These are phyloP conservation scores for Rauvolfia tetraphylla DNA, from an alignment of 257 asterid genomes.

Conservation along the genomic window DNA sequence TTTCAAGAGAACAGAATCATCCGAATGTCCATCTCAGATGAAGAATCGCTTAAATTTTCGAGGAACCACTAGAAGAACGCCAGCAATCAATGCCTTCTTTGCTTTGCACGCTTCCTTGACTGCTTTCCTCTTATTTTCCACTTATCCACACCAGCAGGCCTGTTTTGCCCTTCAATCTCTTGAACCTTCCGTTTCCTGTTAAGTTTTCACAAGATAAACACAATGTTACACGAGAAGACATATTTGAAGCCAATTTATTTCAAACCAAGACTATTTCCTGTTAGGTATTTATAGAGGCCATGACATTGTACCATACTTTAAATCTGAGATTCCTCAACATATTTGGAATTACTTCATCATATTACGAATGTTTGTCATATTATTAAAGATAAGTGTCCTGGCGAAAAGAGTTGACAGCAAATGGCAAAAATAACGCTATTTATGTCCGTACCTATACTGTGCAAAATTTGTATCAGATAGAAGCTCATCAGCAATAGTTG, in stretches of 20 bases:
- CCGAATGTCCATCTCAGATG: background rate
- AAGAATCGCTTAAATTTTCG: background rate
- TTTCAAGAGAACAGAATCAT: background rate
- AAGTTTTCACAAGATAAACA: constrained; percentile 3
- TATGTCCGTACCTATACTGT: constrained; percentile 48
- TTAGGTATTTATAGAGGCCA: too few species aligned
- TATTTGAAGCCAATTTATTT: background rate
- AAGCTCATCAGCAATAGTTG: constrained; percentile 82
- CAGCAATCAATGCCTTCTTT: constrained; percentile 33
- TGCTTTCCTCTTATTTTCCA: constrained; percentile 59
- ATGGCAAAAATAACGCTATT: background rate
- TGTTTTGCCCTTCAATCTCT: constrained; percentile 72
- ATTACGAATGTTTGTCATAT: background rate
- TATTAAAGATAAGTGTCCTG: background rate
- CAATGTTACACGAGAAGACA: background rate
- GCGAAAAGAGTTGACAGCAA: background rate
- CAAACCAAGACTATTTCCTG: background rate
- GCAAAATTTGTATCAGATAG: constrained; percentile 56
- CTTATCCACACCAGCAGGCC: constrained; percentile 71
- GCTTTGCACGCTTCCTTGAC: constrained; percentile 38
- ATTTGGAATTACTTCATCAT: background rate
- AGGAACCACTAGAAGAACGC: background rate
- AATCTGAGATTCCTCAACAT: too few species aligned
- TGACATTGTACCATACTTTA: too few species aligned
- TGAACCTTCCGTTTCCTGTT: constrained; percentile 86